Evolutionary conservation across 306 rosid genomes (phyloP).

Genomic region (Sechiopsis laciniata): DNA sequence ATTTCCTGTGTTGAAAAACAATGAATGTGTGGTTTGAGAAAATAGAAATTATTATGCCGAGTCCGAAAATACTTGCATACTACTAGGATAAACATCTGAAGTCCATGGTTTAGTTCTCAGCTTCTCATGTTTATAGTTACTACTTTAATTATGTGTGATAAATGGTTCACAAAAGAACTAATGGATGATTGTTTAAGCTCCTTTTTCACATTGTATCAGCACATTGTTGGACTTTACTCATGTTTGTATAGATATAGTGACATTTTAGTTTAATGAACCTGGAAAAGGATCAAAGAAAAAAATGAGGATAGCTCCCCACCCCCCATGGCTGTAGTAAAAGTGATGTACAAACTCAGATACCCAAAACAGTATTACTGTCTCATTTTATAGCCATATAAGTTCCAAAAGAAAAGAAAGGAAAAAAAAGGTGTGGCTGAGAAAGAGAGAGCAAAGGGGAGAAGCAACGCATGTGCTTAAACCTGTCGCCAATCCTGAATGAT

Average conservation of each 20-base stretch:
- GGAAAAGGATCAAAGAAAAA: slow-evolving; percentile 3
- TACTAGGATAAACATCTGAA: slow-evolving; percentile 7
- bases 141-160: neutral
- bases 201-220: neutral
- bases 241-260: neutral
- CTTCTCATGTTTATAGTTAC: neutral
- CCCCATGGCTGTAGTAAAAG: neutral
- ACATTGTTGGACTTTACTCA: neutral
- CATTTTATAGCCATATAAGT: neutral
- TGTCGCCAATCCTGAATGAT: no score
- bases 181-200: neutral
- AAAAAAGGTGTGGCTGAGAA: neutral
- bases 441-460: neutral
- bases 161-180: neutral
- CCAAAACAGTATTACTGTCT: neutral
- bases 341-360: neutral
- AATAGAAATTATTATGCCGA: neutral
- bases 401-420: neutral
- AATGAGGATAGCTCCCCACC: neutral
- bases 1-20: neutral
- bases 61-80: neutral
- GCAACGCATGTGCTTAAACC: no score
- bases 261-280: neutral
- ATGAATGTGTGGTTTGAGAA: neutral
- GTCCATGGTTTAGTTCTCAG: neutral